Evolutionary conservation across 306 rosid species (phyloP), one percentile per base, ranked within the genome.

Genomic region (Vachellia pachyceras): DNA sequence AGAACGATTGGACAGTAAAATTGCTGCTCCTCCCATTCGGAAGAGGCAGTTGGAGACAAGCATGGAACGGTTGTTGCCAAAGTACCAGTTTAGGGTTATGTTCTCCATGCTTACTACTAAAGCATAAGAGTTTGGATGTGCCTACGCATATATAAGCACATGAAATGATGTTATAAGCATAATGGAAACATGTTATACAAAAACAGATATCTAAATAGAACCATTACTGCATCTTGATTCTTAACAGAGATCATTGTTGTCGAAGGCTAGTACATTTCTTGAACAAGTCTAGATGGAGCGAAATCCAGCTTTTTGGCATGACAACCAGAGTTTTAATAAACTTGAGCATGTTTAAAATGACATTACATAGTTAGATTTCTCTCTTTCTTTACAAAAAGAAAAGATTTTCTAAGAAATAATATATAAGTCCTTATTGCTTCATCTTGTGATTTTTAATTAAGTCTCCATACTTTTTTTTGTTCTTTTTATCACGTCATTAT

Each of bases 81-180:
- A 82, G 80, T 90, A 94, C 95, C 97, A 92, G 69, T 90, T 94
- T 4, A 94, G 92, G 10, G 98, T 94, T 40, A 94, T 90, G 87
- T 92, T 94, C 89, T 92, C 98, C 95, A 83, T 92, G 93, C 94
- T 92, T 0, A 94, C 98, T 72, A 94, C 98, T 3, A 94, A 77
- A 39, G 98, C 98, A 60, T 92, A 90, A 1, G 96, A 88, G 84
- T 92, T 92, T 13, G 92, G 95, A 42, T 90, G 97, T 41, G 85
- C 95, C 97, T 94, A 29, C 3, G 70, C 7, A 25, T 23, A 6
- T 0, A 72, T 35, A 15, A 22, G 6, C 39, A 36, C 42, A 12
- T 25, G 5, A 23, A 25, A 23, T 60, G 25, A 25, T 23, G 4
- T 10, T 10, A 10, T 58, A 12, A 57, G 13, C 33, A 3, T 10